A percentile compares a stretch with the other conserved stretches of the same genome.
phyloP scores from a whole-genome alignment of 768 basidiomycete genomes.

The Leccinellum rugosiceps region DNA sequence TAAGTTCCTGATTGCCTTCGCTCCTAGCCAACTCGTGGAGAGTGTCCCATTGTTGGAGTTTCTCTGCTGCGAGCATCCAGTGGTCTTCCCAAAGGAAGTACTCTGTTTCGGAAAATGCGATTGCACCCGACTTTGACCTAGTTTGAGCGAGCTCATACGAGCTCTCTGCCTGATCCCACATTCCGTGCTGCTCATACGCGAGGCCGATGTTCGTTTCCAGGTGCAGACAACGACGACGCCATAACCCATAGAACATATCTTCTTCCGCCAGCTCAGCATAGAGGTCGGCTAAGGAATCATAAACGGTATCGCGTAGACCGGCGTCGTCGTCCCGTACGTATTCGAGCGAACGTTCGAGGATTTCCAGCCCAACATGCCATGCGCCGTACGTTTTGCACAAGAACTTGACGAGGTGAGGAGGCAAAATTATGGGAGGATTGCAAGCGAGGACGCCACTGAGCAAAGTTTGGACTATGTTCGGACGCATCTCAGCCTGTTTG shows the following conservation, averaged over 20 bases:
- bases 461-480: constrained; percentile 90
- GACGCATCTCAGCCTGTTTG: constrained; percentile 82
- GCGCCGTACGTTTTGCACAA: constrained; percentile 93
- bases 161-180: constrained; percentile 91
- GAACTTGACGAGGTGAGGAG: constrained; percentile 94
- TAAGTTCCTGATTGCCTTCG: constrained; percentile 88
- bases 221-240: constrained; percentile 87
- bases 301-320: constrained; percentile 74
- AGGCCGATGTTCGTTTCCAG: constrained; percentile 85
- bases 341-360: constrained; percentile 79
- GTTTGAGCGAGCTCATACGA: constrained; percentile 89
- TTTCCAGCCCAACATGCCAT: constrained; percentile 91
- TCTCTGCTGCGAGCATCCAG: constrained; percentile 94
- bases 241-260: constrained; percentile 95
- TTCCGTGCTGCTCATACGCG: constrained; percentile 92
- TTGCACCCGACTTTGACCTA: constrained; percentile 72
- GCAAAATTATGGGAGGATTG: constrained; percentile 80
- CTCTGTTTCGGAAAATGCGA: constrained; percentile 92
- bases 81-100: constrained; percentile 99
- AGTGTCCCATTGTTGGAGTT: constrained; percentile 97
- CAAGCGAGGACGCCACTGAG: constrained; percentile 85
- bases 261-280: constrained; percentile 97
- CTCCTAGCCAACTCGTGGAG: constrained; percentile 85
- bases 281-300: constrained; percentile 89
- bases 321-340: constrained; percentile 77